These are phyloP conservation scores for Cucurbita ficifolia DNA, from an alignment of 306 rosid genomes.

Conservation along the genomic window DNA sequence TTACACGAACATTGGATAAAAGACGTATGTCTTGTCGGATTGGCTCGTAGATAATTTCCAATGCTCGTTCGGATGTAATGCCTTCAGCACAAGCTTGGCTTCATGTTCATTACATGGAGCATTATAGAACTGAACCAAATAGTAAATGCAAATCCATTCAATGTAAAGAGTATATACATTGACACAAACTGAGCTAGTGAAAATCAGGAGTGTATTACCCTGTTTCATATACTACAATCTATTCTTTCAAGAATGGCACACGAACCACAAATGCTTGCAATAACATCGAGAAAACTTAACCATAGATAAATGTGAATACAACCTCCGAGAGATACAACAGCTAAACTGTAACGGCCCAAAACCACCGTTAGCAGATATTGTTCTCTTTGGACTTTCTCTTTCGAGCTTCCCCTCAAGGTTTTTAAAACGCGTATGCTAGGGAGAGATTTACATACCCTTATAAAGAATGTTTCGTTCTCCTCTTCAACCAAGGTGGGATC, in stretches of 20 bases:
- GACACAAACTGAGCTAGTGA: background rate
- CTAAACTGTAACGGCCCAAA: background rate
- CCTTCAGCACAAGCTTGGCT: slow-evolving; percentile 81
- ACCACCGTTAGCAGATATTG: no score
- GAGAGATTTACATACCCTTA: no score
- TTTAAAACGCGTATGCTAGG: no score
- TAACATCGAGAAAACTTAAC: background rate
- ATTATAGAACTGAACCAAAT: slow-evolving; percentile 60
- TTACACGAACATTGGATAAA: slow-evolving; percentile 77
- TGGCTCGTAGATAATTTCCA: slow-evolving; percentile 81
- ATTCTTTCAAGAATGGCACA: background rate
- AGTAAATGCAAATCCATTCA: background rate
- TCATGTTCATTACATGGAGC: slow-evolving; percentile 65
- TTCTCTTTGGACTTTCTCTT: no score
- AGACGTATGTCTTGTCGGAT: slow-evolving; percentile 53
- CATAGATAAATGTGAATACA: background rate
- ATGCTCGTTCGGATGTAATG: slow-evolving; percentile 57
- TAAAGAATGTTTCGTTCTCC: no score
- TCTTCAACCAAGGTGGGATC: no score
- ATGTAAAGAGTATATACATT: background rate
- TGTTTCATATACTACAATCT: background rate
- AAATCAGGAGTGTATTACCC: background rate
- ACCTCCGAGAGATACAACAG: background rate
- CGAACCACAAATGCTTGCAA: background rate
- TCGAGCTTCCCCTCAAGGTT: no score